A percentile compares a stretch with the other conserved stretches of the same genome.
phyloP scores from a whole-genome alignment of 2,329 filamentous ascomycete genomes.

The Ceratocystis cubensis region DNA sequence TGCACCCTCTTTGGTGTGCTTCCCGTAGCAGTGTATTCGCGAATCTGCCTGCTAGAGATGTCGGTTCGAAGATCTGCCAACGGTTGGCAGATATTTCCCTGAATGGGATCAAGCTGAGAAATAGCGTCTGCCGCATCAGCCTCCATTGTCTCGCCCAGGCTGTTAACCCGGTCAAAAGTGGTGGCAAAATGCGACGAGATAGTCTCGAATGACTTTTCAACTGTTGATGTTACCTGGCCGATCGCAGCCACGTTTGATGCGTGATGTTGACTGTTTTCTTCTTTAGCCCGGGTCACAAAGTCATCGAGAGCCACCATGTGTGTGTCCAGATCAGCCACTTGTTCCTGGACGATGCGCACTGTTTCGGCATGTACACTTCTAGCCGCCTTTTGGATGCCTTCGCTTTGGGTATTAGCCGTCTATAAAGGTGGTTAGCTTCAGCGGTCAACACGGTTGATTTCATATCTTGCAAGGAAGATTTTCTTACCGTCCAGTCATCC shows the following conservation, averaged over 20 bases:
- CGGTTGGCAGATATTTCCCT: constrained; percentile 50
- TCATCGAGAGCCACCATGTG: constrained; percentile 86
- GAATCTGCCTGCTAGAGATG: constrained; percentile 51
- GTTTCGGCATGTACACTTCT: constrained; percentile 85
- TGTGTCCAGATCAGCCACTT: constrained; percentile 73
- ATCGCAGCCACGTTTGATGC: constrained; percentile 55
- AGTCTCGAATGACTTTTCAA: constrained; percentile 57
- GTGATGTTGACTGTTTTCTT: constrained; percentile 69
- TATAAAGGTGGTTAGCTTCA: constrained; percentile 29
- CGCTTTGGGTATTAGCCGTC: constrained; percentile 65
- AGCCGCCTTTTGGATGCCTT: constrained; percentile 70
- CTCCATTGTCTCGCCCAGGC: constrained; percentile 56
- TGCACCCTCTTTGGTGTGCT: constrained; percentile 68
- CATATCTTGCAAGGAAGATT: no score
- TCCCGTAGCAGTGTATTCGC: constrained; percentile 76
- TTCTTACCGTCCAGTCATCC: constrained; percentile 66
- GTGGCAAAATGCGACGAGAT: constrained; percentile 58
- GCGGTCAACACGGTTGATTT: background rate
- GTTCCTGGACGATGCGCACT: constrained; percentile 75
- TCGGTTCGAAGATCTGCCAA: constrained; percentile 57
- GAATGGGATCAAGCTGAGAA: constrained; percentile 49
- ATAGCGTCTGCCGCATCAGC: constrained; percentile 46
- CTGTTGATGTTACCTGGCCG: constrained; percentile 50
- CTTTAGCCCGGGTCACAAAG: constrained; percentile 70
- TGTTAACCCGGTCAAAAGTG: constrained; percentile 54